These are phyloP conservation scores for Cladosporium sp. DNA, from an alignment of 2,329 filamentous ascomycete species.

Conservation along the genomic window DNA sequence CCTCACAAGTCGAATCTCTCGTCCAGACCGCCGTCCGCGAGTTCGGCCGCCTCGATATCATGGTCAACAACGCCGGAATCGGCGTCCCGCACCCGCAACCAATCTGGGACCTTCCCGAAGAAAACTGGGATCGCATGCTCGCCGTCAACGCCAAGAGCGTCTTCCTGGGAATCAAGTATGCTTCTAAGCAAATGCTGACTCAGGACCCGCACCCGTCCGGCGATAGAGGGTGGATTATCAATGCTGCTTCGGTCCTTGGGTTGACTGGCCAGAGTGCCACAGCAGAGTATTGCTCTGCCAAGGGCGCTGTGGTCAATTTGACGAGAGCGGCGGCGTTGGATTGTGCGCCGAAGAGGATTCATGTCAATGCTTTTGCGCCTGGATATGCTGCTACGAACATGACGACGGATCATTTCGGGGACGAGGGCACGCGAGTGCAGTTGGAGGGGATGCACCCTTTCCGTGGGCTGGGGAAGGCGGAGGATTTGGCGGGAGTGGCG, in stretches of 20 bases:
- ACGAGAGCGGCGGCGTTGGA: constrained; percentile 26
- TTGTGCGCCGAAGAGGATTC: constrained; percentile 26
- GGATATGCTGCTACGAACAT: constrained; percentile 24
- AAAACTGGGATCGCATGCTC: constrained; percentile 41
- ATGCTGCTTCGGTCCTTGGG: constrained; percentile 44
- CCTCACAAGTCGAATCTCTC: constrained; percentile 21
- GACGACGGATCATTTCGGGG: constrained; percentile 20
- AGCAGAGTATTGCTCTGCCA: constrained; percentile 25
- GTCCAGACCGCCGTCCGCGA: constrained; percentile 53
- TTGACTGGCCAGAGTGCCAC: constrained; percentile 28
- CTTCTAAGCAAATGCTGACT: constrained; percentile 46
- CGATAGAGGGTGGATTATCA: constrained; percentile 49
- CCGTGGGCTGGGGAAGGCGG: constrained; percentile 65
- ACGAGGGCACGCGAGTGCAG: constrained; percentile 60
- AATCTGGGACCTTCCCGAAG: constrained; percentile 46
- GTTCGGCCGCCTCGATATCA: constrained; percentile 58
- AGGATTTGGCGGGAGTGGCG: constrained; percentile 74
- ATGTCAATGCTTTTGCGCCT: constrained; percentile 28
- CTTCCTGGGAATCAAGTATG: constrained; percentile 45
- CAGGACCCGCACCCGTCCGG: constrained; percentile 40
- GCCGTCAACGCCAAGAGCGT: constrained; percentile 37
- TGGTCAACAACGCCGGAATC: constrained; percentile 83
- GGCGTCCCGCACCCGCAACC: constrained; percentile 20
- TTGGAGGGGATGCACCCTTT: constrained; percentile 79
- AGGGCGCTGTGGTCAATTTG: constrained; percentile 26